Conservation (phyloP, 441 rosid genomes). For the Kokia cookei region DNA sequence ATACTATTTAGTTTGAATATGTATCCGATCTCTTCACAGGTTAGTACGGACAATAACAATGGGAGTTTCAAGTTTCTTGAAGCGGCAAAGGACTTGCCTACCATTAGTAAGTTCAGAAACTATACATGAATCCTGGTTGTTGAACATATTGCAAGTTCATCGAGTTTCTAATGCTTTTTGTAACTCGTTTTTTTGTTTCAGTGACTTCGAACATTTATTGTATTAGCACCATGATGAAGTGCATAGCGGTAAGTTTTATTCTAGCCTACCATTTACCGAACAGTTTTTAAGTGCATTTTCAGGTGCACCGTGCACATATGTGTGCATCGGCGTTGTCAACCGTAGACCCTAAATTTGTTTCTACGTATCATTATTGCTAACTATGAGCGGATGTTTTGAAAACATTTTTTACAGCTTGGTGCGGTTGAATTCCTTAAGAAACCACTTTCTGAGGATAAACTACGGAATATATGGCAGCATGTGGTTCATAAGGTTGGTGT, state of each 20-base stretch:
- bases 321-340: not conserved
- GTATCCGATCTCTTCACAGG: slow-evolving; percentile 27
- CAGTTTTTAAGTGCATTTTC: not conserved
- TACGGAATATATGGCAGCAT: slow-evolving; percentile 92
- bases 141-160: not conserved
- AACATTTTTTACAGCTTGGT: slow-evolving; percentile 60
- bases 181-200: slow-evolving; percentile 29
- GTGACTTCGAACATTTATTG: slow-evolving; percentile 77
- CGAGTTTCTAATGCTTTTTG: slow-evolving; percentile 12
- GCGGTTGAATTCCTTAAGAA: slow-evolving; percentile 91
- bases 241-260: slow-evolving; percentile 76
- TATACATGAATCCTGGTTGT: not conserved
- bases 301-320: not conserved
- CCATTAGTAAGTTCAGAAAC: slow-evolving; percentile 55
- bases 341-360: not conserved
- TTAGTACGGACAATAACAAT: slow-evolving; percentile 26
- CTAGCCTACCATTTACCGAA: not conserved
- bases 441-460: slow-evolving; percentile 74
- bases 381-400: slow-evolving; percentile 8
- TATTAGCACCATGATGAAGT: slow-evolving; percentile 81
- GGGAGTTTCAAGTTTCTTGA: slow-evolving; percentile 78
- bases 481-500: slow-evolving; percentile 81
- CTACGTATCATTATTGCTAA: not conserved
- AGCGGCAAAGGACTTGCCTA: slow-evolving; percentile 74
- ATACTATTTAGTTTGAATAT: not conserved